Base-by-base conservation (phyloP, 1,284 basidiomycete genomes). In the Laetiporus sulphureus region DNA sequence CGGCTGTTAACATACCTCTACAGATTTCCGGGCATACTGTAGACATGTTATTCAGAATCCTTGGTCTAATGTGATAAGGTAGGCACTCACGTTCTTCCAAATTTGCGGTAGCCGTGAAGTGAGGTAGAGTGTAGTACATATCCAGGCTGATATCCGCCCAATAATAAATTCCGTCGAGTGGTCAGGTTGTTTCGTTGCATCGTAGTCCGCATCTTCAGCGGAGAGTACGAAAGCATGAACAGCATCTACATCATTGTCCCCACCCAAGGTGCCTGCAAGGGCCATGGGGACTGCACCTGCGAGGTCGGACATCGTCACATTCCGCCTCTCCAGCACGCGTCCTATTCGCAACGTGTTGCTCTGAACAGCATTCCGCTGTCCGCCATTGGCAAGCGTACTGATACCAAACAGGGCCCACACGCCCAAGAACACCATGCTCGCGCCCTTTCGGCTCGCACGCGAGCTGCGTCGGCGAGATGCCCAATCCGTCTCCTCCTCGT, bases 21-120 rank as follows among this genome's bases (percentile, higher is more conserved):
- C 88, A 15, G 91, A 95, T 67, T 92, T 91, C 46, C 93, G 78
- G 41, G 76, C 79, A 60, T 80, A 96, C 91, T 95, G 54, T 11
- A 30, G 2, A 33, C 4, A 31, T 33, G n/a, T n/a, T n/a, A 8
- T 29, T 40, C 21, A 50, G 31, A 19, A 16, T 40, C 27, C 19
- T 3, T 25, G 18, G 11, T 24, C 15, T 19, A 23, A 33, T 12
- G 25, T 21, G 19, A 38, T 7, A 16, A 40, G n/a, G n/a, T 12
- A 8, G 43, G n/a, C 5, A 79, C 90, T 63, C 59, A 94, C 91
- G 56, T 96, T 96, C 65, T 93, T 94, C 92, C 92, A 96, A 50
- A 97, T 95, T 62, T 96, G 93, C 21, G 93, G 93, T 54, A 96
- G 66, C 38, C 93, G 78, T 3, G 87, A 91, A 4, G 92, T 95